These are phyloP conservation scores for Coelastrella sp. DNA, from an alignment of 139 green algal species.

Conservation along the genomic window DNA sequence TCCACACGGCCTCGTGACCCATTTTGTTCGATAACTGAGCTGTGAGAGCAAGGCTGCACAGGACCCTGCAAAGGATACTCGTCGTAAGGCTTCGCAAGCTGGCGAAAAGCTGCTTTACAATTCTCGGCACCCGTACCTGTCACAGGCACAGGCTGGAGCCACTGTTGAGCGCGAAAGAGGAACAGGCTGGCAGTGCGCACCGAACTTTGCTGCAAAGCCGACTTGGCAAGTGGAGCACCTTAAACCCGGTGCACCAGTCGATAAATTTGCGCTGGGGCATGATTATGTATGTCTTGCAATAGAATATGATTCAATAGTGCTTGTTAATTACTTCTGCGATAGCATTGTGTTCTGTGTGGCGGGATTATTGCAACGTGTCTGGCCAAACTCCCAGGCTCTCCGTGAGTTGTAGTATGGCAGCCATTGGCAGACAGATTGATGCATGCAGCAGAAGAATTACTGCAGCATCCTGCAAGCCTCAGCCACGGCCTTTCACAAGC, in stretches of 20 bases:
- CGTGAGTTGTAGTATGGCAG: neutral
- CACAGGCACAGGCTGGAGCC: neutral
- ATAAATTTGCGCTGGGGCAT: too few relatives aligned
- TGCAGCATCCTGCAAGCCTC: neutral
- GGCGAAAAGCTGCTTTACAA: neutral
- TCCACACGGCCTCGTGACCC: conserved; percentile 95
- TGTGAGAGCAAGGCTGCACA: conserved; percentile 36
- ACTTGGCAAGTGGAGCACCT: neutral
- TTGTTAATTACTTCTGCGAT: too few relatives aligned
- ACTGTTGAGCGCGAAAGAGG: neutral
- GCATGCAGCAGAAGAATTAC: too few relatives aligned
- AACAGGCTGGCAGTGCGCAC: too few relatives aligned
- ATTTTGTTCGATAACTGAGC: conserved; percentile 73
- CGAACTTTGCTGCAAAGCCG: neutral
- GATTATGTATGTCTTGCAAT: too few relatives aligned
- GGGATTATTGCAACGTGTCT: too few relatives aligned
- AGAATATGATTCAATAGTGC: too few relatives aligned
- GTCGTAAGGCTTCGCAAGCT: neutral
- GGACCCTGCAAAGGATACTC: conserved; percentile 19
- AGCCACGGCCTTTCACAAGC: conserved; percentile 3
- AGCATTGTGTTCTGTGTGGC: too few relatives aligned
- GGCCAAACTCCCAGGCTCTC: too few relatives aligned
- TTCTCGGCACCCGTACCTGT: neutral
- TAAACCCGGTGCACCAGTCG: too few relatives aligned
- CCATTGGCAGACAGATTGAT: conserved; percentile 10